Evolutionary conservation across 2,329 filamentous ascomycete species (phyloP).

Genomic region (Tolypocladium sp.): DNA sequence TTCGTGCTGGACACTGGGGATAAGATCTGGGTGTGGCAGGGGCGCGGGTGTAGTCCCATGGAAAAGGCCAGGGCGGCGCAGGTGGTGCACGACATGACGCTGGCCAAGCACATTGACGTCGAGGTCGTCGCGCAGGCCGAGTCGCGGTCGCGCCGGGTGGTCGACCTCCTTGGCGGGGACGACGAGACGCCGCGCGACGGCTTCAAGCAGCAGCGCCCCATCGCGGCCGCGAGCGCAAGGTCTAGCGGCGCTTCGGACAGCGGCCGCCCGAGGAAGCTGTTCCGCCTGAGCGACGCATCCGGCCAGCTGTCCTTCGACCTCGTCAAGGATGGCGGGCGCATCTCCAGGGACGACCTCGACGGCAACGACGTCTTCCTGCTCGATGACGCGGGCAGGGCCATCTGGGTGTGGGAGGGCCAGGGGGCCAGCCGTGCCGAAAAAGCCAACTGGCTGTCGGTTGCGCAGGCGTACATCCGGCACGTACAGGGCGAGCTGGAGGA

Average conservation of each 20-base stretch:
- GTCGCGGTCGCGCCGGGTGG: constrained; percentile 41
- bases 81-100: constrained; percentile 55
- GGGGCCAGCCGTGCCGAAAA: constrained; percentile 50
- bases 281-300: constrained; percentile 53
- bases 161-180: constrained; percentile 45
- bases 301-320: constrained; percentile 48
- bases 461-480: constrained; percentile 44
- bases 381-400: constrained; percentile 42
- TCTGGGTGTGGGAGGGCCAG: constrained; percentile 60
- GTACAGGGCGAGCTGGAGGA: constrained; percentile 23
- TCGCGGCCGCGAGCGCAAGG: constrained; percentile 12
- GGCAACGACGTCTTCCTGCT: constrained; percentile 54
- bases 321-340: constrained; percentile 42
- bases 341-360: constrained; percentile 41
- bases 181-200: constrained; percentile 26
- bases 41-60: constrained; percentile 54
- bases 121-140: constrained; percentile 57
- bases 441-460: constrained; percentile 49
- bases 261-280: constrained; percentile 34
- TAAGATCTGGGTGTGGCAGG: constrained; percentile 65
- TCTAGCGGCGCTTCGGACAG: not conserved
- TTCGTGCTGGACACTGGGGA: constrained; percentile 53
- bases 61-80: constrained; percentile 61
- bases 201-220: constrained; percentile 33
- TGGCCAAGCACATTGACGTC: constrained; percentile 54